A percentile compares a stretch with the other conserved stretches of the same genome.
Conservation (phyloP, 2,329 filamentous ascomycete species). For the Colletotrichum cordylinicola region DNA sequence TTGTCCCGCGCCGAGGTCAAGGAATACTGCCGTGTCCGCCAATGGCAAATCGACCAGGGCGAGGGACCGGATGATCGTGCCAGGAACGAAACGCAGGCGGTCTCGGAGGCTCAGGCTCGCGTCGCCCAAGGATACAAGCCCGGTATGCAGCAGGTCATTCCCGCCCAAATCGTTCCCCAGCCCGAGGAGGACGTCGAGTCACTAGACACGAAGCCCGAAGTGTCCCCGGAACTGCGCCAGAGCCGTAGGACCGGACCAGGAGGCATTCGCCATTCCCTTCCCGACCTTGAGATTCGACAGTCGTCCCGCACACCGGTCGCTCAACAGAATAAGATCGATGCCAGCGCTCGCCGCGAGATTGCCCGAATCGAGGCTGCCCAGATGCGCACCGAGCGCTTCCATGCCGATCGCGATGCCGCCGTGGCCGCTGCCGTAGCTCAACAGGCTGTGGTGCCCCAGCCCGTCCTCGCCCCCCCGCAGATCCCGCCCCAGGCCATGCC, state of each 20-base stretch:
- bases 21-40: conserved; percentile 67
- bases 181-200: conserved; percentile 24
- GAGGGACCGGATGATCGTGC: conserved; percentile 53
- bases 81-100: conserved; percentile 58
- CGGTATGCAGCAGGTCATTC: neutral
- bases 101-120: conserved; percentile 54
- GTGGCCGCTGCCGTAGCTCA: conserved; percentile 26
- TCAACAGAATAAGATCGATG: conserved; percentile 52
- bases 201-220: conserved; percentile 17
- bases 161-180: conserved; percentile 12
- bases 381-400: conserved; percentile 54
- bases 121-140: conserved; percentile 36
- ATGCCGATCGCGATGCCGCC: conserved; percentile 45
- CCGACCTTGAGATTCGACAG: conserved; percentile 41
- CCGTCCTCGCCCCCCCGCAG: neutral
- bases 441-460: neutral
- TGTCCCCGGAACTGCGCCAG: conserved; percentile 45
- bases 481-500: neutral
- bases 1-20: conserved; percentile 63
- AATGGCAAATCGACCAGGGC: conserved; percentile 60
- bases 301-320: conserved; percentile 36
- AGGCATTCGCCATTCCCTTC: conserved; percentile 35
- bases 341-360: conserved; percentile 57
- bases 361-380: conserved; percentile 57
- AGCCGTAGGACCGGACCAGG: conserved; percentile 45